These are phyloP conservation scores for Nemania diffusa DNA, from an alignment of 2,329 filamentous ascomycete genomes.

Conservation along the genomic window DNA sequence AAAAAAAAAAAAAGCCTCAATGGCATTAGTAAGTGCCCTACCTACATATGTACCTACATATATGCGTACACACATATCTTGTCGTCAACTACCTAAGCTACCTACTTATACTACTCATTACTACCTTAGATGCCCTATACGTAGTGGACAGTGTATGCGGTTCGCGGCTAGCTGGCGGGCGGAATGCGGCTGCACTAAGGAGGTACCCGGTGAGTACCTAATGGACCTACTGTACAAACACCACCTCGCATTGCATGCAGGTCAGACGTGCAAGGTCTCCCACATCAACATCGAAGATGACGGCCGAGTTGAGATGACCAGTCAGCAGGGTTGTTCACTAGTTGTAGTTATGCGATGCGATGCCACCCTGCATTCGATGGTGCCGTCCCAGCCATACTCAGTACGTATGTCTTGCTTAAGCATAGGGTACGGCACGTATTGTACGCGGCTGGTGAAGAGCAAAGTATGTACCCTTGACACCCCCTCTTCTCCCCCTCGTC, in stretches of 20 bases:
- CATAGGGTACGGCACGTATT: conserved; percentile 15
- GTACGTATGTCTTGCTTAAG: conserved; percentile 20
- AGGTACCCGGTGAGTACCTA: conserved; percentile 34
- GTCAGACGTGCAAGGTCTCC: conserved; percentile 29
- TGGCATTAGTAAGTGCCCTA: neutral
- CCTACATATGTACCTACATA: neutral
- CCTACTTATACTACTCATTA: too few species aligned
- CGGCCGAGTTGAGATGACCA: conserved; percentile 20
- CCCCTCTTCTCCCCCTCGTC: neutral
- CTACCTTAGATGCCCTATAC: neutral
- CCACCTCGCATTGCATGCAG: conserved; percentile 26
- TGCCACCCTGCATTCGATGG: conserved; percentile 29
- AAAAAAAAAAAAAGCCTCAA: neutral
- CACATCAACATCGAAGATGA: conserved; percentile 29
- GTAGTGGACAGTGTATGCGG: neutral
- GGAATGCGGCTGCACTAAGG: conserved; percentile 31
- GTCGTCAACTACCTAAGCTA: too few species aligned
- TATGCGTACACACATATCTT: too few species aligned
- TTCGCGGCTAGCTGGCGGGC: conserved; percentile 2
- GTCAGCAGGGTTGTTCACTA: conserved; percentile 20
- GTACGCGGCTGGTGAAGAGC: conserved; percentile 15
- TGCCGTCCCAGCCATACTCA: conserved; percentile 9
- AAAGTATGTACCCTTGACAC: neutral
- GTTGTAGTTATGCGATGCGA: conserved; percentile 22
- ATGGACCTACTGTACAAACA: neutral